phyloP scores from a whole-genome alignment of 768 basidiomycete genomes.

The Termitomyces sp. region DNA sequence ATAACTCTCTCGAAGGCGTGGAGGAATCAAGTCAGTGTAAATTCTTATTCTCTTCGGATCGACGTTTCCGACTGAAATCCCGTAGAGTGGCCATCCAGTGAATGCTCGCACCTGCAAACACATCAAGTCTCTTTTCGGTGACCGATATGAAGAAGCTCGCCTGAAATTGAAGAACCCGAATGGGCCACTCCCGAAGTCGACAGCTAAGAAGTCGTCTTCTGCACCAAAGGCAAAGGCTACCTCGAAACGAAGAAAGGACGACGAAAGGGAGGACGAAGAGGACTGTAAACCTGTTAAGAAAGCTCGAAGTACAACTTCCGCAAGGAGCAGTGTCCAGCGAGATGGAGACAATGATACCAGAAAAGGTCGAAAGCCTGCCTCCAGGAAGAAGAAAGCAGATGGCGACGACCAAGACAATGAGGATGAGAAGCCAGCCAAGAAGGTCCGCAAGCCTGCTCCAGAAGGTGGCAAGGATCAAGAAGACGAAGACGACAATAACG shows the following conservation, averaged over 20 bases:
- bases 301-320: constrained; percentile 6
- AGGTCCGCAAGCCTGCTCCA: constrained; percentile 4
- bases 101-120: constrained; percentile 48
- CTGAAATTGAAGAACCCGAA: constrained; percentile 36
- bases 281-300: constrained; percentile 9
- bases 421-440: constrained; percentile 5
- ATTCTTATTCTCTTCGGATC: neutral
- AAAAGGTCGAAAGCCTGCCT: constrained; percentile 17
- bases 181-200: constrained; percentile 20
- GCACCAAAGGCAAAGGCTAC: constrained; percentile 12
- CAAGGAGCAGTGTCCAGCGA: constrained; percentile 17
- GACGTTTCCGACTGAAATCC: neutral
- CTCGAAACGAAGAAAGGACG: constrained; percentile 19
- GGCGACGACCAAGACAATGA: constrained; percentile 15
- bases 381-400: constrained; percentile 14
- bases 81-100: constrained; percentile 28
- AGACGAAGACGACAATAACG: constrained; percentile 19
- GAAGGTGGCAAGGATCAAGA: constrained; percentile 23
- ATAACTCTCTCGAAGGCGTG: constrained; percentile 19
- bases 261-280: constrained; percentile 13
- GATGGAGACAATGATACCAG: constrained; percentile 21
- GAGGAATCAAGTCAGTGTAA: constrained; percentile 23
- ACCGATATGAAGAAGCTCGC: constrained; percentile 42
- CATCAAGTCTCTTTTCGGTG: constrained; percentile 36
- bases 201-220: constrained; percentile 15